A percentile compares a stretch with the other conserved stretches of the same genome.
phyloP scores from a whole-genome alignment of 139 green algal species.

The Chlorella sp. region DNA sequence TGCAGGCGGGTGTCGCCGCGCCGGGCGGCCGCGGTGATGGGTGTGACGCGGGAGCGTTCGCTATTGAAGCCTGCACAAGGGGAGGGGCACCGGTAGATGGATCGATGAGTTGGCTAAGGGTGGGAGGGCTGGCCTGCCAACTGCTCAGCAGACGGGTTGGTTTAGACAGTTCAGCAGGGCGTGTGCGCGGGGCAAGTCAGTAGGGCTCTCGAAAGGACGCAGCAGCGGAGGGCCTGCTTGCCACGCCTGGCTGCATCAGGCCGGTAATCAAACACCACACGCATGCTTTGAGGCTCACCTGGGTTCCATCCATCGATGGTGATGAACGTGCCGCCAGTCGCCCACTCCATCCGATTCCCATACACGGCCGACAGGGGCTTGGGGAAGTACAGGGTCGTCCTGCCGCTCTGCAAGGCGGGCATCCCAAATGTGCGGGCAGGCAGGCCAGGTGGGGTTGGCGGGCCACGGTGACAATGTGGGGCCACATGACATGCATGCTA shows the following conservation, averaged over 20 bases:
- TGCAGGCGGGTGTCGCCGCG: neutral
- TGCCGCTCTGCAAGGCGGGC: neutral
- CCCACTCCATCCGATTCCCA: neutral
- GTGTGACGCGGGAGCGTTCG: neutral
- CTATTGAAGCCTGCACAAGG: neutral
- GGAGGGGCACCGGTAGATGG: too few relatives aligned
- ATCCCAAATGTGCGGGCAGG: neutral
- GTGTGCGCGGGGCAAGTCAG: too few relatives aligned
- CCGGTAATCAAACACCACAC: too few relatives aligned
- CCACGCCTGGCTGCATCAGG: too few relatives aligned
- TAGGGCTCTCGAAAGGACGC: too few relatives aligned
- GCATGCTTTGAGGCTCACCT: neutral
- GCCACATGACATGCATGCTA: too few relatives aligned
- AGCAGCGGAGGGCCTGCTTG: too few relatives aligned
- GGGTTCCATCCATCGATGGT: neutral
- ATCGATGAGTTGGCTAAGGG: too few relatives aligned
- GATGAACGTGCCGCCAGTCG: neutral
- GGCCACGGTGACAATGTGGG: too few relatives aligned
- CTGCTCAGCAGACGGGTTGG: too few relatives aligned
- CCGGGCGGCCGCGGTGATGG: neutral
- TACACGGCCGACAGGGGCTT: conserved; percentile 3
- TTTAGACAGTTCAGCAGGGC: too few relatives aligned
- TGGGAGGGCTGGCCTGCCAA: too few relatives aligned
- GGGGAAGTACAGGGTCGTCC: conserved; percentile 8
- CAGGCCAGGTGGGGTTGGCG: neutral